phyloP scores from a whole-genome alignment of 129 eudicot species.

The Artemisia argyi region DNA sequence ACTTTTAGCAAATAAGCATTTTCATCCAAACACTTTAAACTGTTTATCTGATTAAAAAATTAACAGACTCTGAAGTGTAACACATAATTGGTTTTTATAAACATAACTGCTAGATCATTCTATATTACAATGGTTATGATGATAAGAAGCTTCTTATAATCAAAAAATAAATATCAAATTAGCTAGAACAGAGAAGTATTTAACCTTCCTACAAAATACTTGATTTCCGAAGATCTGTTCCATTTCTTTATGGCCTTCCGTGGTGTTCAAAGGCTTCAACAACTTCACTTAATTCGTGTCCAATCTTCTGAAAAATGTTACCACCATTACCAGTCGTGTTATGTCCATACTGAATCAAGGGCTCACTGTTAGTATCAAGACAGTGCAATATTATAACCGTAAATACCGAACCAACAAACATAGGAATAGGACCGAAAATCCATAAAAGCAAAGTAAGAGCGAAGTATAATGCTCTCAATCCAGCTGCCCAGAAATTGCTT shows the following conservation, averaged over 20 bases:
- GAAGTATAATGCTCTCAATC: conserved; percentile 69
- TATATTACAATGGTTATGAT: not conserved
- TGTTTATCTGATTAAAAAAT: too few relatives aligned
- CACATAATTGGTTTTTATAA: not conserved
- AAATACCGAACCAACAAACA: conserved; percentile 57
- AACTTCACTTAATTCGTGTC: conserved; percentile 34
- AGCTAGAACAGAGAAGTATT: not conserved
- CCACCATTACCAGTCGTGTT: conserved; percentile 19
- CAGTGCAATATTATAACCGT: conserved; percentile 43
- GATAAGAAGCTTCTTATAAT: not conserved
- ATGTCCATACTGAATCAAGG: conserved; percentile 40
- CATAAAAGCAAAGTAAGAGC: conserved; percentile 59
- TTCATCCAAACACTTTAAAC: too few relatives aligned
- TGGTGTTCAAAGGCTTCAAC: conserved; percentile 32
- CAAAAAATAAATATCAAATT: not conserved
- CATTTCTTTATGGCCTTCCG: conserved; percentile 25
- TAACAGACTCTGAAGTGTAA: not conserved
- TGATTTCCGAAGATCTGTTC: not conserved
- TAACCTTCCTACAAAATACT: not conserved
- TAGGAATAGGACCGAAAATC: conserved; percentile 93
- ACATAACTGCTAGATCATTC: not conserved
- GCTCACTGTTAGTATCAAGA: conserved; percentile 50
- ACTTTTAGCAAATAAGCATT: too few relatives aligned
- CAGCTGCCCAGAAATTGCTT: conserved; percentile 64
- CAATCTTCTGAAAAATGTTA: conserved; percentile 33